Conservation (phyloP, 345 rosid species). For the Hypericum perforatum region DNA sequence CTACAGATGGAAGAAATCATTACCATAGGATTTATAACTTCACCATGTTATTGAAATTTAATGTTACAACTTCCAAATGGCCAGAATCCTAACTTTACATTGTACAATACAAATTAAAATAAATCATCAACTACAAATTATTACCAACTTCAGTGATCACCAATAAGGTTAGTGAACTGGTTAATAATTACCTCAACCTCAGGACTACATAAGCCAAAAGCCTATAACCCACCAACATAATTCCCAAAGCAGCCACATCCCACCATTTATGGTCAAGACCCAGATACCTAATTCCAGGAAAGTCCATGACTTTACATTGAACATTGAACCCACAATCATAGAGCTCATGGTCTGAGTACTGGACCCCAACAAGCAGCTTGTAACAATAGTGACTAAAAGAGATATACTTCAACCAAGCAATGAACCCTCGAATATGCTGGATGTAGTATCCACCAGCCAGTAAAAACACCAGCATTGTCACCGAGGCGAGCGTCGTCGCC, state of each 20-base stretch:
- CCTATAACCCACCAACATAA: slow-evolving; percentile 73
- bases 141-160: neutral
- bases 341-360: slow-evolving; percentile 51
- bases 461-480: slow-evolving; percentile 70
- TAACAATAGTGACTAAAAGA: slow-evolving; percentile 86
- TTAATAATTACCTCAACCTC: slow-evolving; percentile 22
- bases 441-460: slow-evolving; percentile 87
- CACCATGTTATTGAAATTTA: neutral
- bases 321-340: slow-evolving; percentile 44
- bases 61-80: slow-evolving; percentile 1
- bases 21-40: too few species aligned
- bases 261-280: slow-evolving; percentile 35
- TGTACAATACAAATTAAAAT: neutral
- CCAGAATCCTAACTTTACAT: slow-evolving; percentile 7
- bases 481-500: slow-evolving; percentile 75
- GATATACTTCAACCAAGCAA: slow-evolving; percentile 80
- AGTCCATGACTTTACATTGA: slow-evolving; percentile 66
- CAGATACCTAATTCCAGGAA: slow-evolving; percentile 49
- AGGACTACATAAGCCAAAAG: slow-evolving; percentile 67
- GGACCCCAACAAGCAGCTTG: slow-evolving; percentile 70
- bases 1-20: too few species aligned
- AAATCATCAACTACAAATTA: neutral
- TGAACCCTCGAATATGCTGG: slow-evolving; percentile 65
- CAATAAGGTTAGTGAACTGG: slow-evolving; percentile 24
- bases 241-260: slow-evolving; percentile 53